Percentiles rank a stretch among this genome's conserved stretches.
Evolutionary conservation across 2,329 filamentous ascomycete genomes (phyloP).

Genomic region (Emydomyces testavorans): DNA sequence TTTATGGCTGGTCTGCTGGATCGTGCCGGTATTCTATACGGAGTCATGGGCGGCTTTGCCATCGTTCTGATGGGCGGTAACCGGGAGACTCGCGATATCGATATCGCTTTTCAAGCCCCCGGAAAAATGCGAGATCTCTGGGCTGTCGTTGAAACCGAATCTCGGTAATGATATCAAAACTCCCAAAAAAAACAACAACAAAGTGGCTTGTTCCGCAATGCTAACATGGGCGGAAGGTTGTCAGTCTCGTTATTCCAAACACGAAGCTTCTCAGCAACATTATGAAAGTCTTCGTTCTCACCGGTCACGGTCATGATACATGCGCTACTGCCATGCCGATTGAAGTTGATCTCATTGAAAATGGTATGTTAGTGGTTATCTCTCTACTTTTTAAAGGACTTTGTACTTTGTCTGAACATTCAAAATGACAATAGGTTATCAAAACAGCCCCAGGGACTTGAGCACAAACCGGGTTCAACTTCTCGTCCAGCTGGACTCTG

Average conservation of each 20-base stretch:
- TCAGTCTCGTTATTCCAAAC: conserved; percentile 10
- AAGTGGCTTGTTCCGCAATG: background rate
- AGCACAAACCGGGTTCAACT: conserved; percentile 3
- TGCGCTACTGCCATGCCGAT: background rate
- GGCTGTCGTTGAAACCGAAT: conserved; percentile 1
- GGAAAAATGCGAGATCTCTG: conserved; percentile 6
- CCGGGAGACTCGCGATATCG: conserved; percentile 3
- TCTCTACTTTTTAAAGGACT: too few species aligned
- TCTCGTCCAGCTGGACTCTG: background rate
- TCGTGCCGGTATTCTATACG: background rate
- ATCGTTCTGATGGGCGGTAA: background rate
- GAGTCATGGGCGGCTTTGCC: conserved; percentile 5
- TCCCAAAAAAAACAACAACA: too few species aligned
- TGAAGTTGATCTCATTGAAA: conserved; percentile 9
- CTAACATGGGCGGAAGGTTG: background rate
- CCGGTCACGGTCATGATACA: conserved; percentile 2
- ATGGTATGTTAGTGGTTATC: conserved; percentile 6
- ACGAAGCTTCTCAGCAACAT: conserved; percentile 9
- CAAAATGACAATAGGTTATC: background rate
- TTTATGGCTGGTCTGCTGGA: conserved; percentile 1
- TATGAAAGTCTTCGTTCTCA: conserved; percentile 8
- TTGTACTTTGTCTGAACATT: too few species aligned
- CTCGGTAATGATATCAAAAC: too few species aligned
- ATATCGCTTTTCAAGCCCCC: conserved; percentile 5
- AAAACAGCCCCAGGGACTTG: conserved; percentile 8